A percentile compares a stretch with the other conserved stretches of the same genome.
These are phyloP conservation scores for Metschnikowia drakensbergensis DNA, from an alignment of 805 yeast species.

Conservation along the genomic window DNA sequence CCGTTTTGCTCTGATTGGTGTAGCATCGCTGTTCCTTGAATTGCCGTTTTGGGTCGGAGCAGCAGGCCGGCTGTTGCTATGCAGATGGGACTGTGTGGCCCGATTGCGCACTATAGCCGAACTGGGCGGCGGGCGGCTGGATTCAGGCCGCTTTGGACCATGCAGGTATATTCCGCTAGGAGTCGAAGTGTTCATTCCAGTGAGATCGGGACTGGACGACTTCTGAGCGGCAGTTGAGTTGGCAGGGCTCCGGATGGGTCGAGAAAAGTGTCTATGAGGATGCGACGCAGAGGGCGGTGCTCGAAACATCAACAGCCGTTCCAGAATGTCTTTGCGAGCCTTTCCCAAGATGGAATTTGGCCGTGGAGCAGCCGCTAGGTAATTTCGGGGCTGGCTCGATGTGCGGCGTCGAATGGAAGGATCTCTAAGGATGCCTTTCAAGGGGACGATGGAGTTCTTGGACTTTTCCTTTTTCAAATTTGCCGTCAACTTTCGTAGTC, in stretches of 20 bases:
- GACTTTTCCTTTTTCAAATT: conserved; percentile 37
- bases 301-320: conserved; percentile 31
- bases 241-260: conserved; percentile 2
- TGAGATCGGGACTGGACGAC: background rate
- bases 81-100: background rate
- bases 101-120: background rate
- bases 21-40: background rate
- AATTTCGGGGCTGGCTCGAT: background rate
- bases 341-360: conserved; percentile 30
- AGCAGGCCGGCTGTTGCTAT: conserved; percentile 5
- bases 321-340: conserved; percentile 35
- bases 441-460: conserved; percentile 35
- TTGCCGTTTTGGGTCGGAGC: background rate
- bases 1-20: conserved; percentile 6
- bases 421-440: conserved; percentile 14
- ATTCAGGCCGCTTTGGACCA: background rate
- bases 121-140: background rate
- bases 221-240: background rate
- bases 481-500: conserved; percentile 42
- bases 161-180: conserved; percentile 1
- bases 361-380: background rate
- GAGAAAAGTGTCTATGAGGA: background rate
- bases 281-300: background rate
- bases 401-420: conserved; percentile 16
- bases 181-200: conserved; percentile 2